Base-by-base conservation (phyloP, 305 asterid species). In the Fraxinus baroniana region DNA sequence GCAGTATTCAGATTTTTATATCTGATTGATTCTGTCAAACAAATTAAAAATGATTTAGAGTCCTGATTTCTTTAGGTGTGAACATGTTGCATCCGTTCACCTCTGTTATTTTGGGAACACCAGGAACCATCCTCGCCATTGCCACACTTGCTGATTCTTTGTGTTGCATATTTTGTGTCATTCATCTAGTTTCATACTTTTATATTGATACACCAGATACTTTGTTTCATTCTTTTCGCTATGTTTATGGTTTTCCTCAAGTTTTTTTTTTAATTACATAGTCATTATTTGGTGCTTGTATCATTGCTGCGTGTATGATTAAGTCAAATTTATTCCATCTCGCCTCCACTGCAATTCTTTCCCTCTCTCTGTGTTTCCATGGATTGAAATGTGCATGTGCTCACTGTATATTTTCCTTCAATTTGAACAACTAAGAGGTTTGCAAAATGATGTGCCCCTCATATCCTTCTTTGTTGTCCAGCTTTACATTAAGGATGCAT, bases 401-500 rank as follows among this genome's bases (percentile, higher is more conserved):
- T 49, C 68, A 57, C 64, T n/a, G 9, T n/a, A 18, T 62, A 8
- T 62, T 62, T 22, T 24, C 17, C 72, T 24, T 24, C 72, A 64
- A 7, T 64, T 64, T 9, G 17, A 64, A 62, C 10, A 24, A 24
- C 17, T 64, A 75, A 30, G 60, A 26, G 44, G n/a, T 35, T 79
- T 28, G 41, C 57, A 2, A 9, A 13, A 15, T 18, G 36, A 77
- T 79, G n/a, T 79, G 24, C 13, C 36, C 60, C 8, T 55, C 32
- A 77, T 52, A 33, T 36, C 60, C 78, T 74, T 46, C 66, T 86
- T 76, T 79, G 28, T 84, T 83, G 7, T 78, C 41, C 86, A 95
- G 99, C 94, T 94, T 60, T 90, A 89, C 82, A 90, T 91, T 5
- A 95, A 94, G 88, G 97, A 95, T 84, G 91, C 94, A 81, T 90